Base-by-base conservation (phyloP, 2,329 filamentous ascomycete genomes). In the Neofusicoccum parvum region DNA sequence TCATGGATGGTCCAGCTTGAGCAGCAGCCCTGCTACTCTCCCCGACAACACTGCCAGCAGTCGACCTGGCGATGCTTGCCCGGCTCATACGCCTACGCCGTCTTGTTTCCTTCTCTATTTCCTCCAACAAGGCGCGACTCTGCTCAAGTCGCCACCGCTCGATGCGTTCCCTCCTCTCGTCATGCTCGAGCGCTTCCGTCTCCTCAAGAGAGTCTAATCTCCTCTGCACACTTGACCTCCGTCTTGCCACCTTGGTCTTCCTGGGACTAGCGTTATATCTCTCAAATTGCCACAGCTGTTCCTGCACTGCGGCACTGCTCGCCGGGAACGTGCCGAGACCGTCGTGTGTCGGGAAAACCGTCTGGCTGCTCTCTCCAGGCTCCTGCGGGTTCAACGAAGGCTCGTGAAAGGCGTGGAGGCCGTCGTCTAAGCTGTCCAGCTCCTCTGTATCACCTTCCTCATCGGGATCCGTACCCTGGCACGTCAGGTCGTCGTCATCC, bases 111-210 rank as follows among this genome's bases (percentile, higher is more conserved):
- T 87, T 90, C 77, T 96, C 91, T 54, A 98, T 94, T 78, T 97
- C 92, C 65, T 96, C 91, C 39, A 97, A 77, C 34, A 99, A 81
- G 11, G 92, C 88, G 66, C 87, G 87, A 76, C 93, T 97, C 76
- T 99, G 94, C 73, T 98, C 94, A 73, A 96, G 80, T 65, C 94
- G 87, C 95, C 95, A 99, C 60, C 87, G 86, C 78, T 98, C 94
- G 74, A 99, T 96, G 67, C 94, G 87, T 71, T 89, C 87, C 74
- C 89, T 90, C 74, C 90, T 89, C 70, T 97, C 92, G 69, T 80
- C 79, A 9, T 92, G 90, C 46, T 88, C 85, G 34, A 83, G 79
- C 41, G 82, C 79, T 50, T 81, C 76, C 51, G 78, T 72, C 69
- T 87, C 81, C 67, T 85, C 82, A 46, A 88, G 76, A 11, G 82